Evolutionary conservation across 768 basidiomycete species (phyloP).

Genomic region (Porpolomopsis calyptriformis): DNA sequence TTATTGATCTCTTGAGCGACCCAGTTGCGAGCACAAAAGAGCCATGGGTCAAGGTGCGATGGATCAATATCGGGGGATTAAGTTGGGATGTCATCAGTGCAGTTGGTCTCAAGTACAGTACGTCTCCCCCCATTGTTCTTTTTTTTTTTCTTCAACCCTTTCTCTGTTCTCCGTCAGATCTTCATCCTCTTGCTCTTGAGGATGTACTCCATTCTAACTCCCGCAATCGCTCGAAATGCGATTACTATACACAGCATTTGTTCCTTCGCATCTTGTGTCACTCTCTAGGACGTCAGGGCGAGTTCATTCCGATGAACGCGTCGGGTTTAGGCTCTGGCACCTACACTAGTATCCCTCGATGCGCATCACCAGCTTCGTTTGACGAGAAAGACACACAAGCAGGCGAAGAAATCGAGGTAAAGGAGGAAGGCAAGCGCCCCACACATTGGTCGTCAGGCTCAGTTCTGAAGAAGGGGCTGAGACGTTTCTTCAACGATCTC

Average conservation of each 20-base stretch:
- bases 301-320: constrained; percentile 7
- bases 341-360: constrained; percentile 23
- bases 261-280: constrained; percentile 64
- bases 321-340: constrained; percentile 6
- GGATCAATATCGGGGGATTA: constrained; percentile 62
- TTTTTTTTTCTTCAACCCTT: background rate
- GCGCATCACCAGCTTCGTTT: constrained; percentile 29
- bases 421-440: constrained; percentile 6
- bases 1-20: constrained; percentile 45
- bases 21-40: constrained; percentile 35
- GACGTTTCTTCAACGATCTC: background rate
- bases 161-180: constrained; percentile 25
- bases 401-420: constrained; percentile 4
- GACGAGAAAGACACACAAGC: constrained; percentile 15
- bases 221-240: constrained; percentile 52
- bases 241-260: constrained; percentile 61
- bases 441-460: background rate
- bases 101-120: constrained; percentile 54
- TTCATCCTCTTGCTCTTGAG: constrained; percentile 65
- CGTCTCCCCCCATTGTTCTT: constrained; percentile 16
- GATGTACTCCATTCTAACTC: constrained; percentile 51
- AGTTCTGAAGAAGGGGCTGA: background rate
- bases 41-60: constrained; percentile 58
- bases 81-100: constrained; percentile 68
- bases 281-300: constrained; percentile 32